Percentiles rank a stretch among this genome's conserved stretches.
These are phyloP conservation scores for Symbiodinium natans DNA, from an alignment of 73 alveolate genomes.

Conservation along the genomic window DNA sequence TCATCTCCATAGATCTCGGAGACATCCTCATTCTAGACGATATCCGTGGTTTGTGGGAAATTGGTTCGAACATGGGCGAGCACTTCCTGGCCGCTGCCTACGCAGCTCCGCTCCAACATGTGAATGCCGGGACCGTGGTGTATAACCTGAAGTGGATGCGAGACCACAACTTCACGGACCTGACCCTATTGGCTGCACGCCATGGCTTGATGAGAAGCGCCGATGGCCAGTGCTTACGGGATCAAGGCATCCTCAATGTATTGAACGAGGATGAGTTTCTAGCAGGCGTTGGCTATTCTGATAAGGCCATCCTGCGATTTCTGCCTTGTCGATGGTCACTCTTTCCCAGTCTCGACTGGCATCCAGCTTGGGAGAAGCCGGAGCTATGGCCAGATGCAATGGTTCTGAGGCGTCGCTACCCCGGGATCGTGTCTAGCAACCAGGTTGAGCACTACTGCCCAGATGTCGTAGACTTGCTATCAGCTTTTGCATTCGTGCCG, in stretches of 20 bases:
- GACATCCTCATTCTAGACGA: conserved; percentile 27
- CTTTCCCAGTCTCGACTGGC: conserved; percentile 57
- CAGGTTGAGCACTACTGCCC: conserved; percentile 73
- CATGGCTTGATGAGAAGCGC: neutral
- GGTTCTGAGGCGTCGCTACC: conserved; percentile 7
- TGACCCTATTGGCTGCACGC: conserved; percentile 26
- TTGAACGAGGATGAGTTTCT: conserved; percentile 11
- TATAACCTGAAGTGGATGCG: conserved; percentile 36
- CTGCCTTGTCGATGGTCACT: conserved; percentile 71
- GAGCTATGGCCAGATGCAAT: conserved; percentile 32
- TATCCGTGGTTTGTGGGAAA: neutral
- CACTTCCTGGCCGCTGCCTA: conserved; percentile 48
- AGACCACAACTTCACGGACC: conserved; percentile 32
- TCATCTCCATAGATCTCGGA: conserved; percentile 50
- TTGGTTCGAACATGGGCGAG: neutral
- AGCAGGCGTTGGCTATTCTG: neutral
- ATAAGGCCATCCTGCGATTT: neutral
- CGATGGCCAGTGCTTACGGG: conserved; percentile 18
- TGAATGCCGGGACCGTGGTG: conserved; percentile 56
- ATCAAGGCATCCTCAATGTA: conserved; percentile 25
- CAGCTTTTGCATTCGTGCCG: conserved; percentile 51
- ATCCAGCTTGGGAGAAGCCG: conserved; percentile 37
- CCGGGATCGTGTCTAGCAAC: conserved; percentile 30
- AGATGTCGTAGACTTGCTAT: conserved; percentile 19
- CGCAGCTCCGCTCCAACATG: conserved; percentile 22